A percentile compares a stretch with the other conserved stretches of the same genome.
Evolutionary conservation across 2,329 filamentous ascomycete genomes (phyloP).

Genomic region (Biscogniauxia marginata): DNA sequence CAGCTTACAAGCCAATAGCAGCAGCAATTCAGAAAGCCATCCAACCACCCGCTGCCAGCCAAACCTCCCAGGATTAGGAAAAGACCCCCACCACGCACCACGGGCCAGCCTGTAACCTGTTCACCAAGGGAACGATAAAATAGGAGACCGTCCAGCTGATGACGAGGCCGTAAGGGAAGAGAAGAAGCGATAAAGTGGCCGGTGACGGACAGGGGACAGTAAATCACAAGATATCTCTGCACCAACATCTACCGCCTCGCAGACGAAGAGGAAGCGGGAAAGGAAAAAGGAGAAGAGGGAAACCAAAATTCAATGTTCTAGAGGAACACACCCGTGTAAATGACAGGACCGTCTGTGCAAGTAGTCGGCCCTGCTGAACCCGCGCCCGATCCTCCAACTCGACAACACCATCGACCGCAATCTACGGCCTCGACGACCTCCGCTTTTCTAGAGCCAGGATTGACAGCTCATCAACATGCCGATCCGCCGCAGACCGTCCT

Average conservation of each 20-base stretch:
- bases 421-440: slow-evolving; percentile 18
- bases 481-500: slow-evolving; percentile 30
- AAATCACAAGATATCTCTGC: slow-evolving; percentile 24
- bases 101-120: not conserved
- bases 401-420: slow-evolving; percentile 3
- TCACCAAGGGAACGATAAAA: not conserved
- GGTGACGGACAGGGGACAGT: slow-evolving; percentile 1
- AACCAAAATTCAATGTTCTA: too few species aligned
- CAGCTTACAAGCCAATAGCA: not conserved
- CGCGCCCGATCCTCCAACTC: slow-evolving; percentile 3
- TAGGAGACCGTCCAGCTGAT: not conserved
- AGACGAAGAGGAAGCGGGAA: too few species aligned
- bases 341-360: slow-evolving; percentile 28
- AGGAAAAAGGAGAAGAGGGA: too few species aligned
- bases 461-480: slow-evolving; percentile 27
- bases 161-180: not conserved
- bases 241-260: too few species aligned
- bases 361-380: slow-evolving; percentile 19
- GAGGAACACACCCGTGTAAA: too few species aligned
- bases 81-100: not conserved
- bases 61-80: not conserved
- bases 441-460: slow-evolving; percentile 26
- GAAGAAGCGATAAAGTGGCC: slow-evolving; percentile 1
- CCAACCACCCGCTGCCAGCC: not conserved
- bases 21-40: not conserved